Base-by-base conservation (phyloP, 1,139 yeast genomes). In the Geotrichum candidum region DNA sequence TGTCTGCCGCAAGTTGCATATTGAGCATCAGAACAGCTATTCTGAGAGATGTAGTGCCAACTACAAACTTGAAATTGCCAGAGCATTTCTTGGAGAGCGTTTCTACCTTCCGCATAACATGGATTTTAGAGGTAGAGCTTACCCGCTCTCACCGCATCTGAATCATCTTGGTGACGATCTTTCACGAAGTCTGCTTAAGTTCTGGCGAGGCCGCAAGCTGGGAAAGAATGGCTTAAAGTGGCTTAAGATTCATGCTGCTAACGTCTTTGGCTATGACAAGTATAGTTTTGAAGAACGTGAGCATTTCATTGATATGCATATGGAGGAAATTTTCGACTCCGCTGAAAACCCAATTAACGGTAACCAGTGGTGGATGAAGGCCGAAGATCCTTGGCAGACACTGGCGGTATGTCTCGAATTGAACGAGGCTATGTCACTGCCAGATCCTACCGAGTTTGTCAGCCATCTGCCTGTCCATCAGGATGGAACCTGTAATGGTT, bases 401-500 rank as follows among this genome's bases (percentile, higher is more conserved):
- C 79, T 94, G 64, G 89, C 96, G 15, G 87, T 91, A 3, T 90
- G 96, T 70, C 82, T 86, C 69, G 99, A 94, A 73, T 75, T 94
- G 61, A 76, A 80, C 46, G 87, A 84, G 62, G 98, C 98, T 0
- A 75, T 83, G 68, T 80, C 85, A 64, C 76, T 86, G 64, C 83
- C 81, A 6, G 90, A 90, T 68, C 98, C 98, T 1, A 81, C 86
- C 5, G 82, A 86, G 66, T 91, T 76, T 70, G 76, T 87, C 29
- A 88, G 96, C 1, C 90, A 88, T 69, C 83, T 90, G 65, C 97
- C 98, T 0, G 90, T 94, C 18, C 98, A 94, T 73, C 97, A 91
- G 76, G 99, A 94, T 76, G 99, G 99, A 68, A 90, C 98, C 0
- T 94, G 99, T 77, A 94, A 94, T 72, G 99, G 99, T 7, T 80